Conservation (phyloP, 129 eudicot species). For the Saposhnikovia divaricata region DNA sequence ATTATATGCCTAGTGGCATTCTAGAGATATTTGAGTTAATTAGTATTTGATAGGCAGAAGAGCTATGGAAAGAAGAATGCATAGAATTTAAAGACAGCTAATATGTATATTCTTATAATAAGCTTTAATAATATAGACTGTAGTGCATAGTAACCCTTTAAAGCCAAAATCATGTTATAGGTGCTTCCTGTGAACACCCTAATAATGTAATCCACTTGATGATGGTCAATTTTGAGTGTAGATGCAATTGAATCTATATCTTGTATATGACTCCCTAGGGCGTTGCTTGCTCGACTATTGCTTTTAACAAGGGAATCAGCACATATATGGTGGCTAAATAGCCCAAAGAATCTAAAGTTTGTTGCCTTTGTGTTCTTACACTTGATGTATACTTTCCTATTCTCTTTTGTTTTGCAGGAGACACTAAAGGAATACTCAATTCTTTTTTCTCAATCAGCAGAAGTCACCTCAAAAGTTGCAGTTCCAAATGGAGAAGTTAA, state of each 20-base stretch:
- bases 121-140: neutral
- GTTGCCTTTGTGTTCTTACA: neutral
- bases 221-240: neutral
- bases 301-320: neutral
- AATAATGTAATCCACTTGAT: neutral
- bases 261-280: neutral
- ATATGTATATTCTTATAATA: too few species aligned
- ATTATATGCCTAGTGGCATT: neutral
- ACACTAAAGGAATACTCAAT: slow-evolving; percentile 36
- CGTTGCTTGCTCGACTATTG: neutral
- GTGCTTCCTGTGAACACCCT: neutral
- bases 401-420: slow-evolving; percentile 35
- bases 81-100: neutral
- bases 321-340: neutral
- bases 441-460: slow-evolving; percentile 44
- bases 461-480: slow-evolving; percentile 44
- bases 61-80: neutral
- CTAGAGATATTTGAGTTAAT: neutral
- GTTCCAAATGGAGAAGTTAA: slow-evolving; percentile 30
- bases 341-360: neutral
- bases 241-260: neutral
- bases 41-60: neutral
- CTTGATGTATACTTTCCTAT: slow-evolving; percentile 2
- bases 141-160: neutral
- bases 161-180: neutral